Evolutionary conservation across 2,329 filamentous ascomycete species (phyloP), one percentile per base, ranked within the genome.

Genomic region (Ilyonectria robusta): DNA sequence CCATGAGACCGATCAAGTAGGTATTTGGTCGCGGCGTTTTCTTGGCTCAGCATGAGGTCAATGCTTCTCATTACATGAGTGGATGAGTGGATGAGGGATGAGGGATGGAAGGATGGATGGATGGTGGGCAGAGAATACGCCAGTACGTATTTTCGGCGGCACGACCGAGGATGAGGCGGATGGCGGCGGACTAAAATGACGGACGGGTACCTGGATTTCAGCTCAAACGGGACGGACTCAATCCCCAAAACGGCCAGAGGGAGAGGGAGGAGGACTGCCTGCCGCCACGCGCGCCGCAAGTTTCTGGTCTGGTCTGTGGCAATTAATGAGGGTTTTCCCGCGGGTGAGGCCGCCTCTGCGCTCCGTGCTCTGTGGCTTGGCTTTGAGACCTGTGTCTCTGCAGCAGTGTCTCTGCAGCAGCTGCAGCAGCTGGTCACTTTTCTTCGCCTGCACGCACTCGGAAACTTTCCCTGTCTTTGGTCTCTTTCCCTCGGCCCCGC

Each of bases 131-230:
- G 31, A 62, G 40, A 42, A 37, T 21, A 7, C 21, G 37, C 26
- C 29, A 53, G 59, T 62, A 59, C 40, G 55, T 55, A 57, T 44
- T 26, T 15, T 57, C 23, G 37, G 46, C 58, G 58, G 63, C 13
- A 66, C 35, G 53, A 46, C 63, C 63, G 58, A 61, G 26, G 31
- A 35, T 21, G 50, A 53, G 29, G 50, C 50, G 31, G 31, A 40
- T 29, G 29, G 35, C 37, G 57, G 37, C 37, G 54, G 46, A 56
- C 56, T 50, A 58, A 66, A 31, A 47, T 33, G 40, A 61, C 26
- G 59, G 59, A 51, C 65, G 65, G 65, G 65, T 64, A 67, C 65
- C 65, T 67, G 65, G 56, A 66, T 66, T 47, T 55, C 53, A 35
- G 47, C 47, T 62, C 50, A 44, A 48, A 48, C 59, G 62, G 50